phyloP scores from a whole-genome alignment of 2,329 filamentous ascomycete species.

The Purpureocillium takamizusanense region DNA sequence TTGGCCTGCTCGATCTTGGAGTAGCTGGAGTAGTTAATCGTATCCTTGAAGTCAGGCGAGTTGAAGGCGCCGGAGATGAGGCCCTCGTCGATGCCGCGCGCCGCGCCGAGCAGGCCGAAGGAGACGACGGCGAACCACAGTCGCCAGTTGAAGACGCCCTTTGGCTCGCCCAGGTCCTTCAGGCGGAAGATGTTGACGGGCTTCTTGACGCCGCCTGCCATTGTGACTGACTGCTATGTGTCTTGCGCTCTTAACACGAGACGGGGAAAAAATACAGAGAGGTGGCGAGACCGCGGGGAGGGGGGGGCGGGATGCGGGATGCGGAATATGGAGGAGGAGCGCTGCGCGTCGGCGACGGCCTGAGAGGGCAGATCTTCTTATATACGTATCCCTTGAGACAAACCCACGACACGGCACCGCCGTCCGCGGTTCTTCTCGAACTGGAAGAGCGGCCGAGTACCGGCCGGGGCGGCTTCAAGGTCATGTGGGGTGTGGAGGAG shows the following conservation, averaged over 20 bases:
- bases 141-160: slow-evolving; percentile 66
- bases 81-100: slow-evolving; percentile 72
- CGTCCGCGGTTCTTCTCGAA: no score
- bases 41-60: slow-evolving; percentile 52
- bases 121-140: slow-evolving; percentile 69
- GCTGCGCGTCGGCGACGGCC: no score
- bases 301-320: not conserved
- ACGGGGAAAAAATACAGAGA: not conserved
- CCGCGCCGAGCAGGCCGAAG: slow-evolving; percentile 68
- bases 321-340: not conserved
- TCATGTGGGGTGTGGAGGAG: no score
- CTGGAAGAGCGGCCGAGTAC: no score
- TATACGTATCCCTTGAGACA: no score
- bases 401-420: no score
- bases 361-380: no score
- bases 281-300: not conserved
- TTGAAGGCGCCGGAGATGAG: slow-evolving; percentile 65
- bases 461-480: no score
- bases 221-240: no score
- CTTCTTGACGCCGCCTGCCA: slow-evolving; percentile 44
- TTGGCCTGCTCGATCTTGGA: slow-evolving; percentile 47
- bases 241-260: not conserved
- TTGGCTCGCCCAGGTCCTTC: slow-evolving; percentile 55
- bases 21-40: slow-evolving; percentile 49
- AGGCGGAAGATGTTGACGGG: slow-evolving; percentile 56